Evolutionary conservation across 805 yeast genomes (phyloP), one percentile per base, ranked within the genome.

Genomic region (Saccharomyces kudriavzevii): DNA sequence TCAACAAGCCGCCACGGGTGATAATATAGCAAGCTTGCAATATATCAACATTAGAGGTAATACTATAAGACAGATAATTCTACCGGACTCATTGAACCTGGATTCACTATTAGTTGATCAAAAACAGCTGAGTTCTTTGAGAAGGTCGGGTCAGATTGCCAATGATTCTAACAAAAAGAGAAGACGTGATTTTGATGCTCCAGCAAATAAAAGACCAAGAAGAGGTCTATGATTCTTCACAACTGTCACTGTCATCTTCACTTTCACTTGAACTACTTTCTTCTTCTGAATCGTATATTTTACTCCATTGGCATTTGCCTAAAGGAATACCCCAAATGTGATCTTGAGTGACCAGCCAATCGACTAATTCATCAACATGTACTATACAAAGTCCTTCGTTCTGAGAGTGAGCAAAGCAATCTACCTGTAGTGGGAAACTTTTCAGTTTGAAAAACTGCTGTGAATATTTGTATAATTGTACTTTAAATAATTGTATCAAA

Each of bases 41-140:
- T 87, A 79, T 68, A 85, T 91, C 63, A 89, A 87, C 62, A 79
- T 92, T 30, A 78, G 98, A 63, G 98, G 98, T 2, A 91, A 84
- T 70, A 92, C 88, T 52, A 85, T 91, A 31, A 80, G 98, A 59
- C 84, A 86, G 67, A 85, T 87, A 46, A 74, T 89, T 28, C 76
- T 91, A 29, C 97, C 97, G 0, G 98, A 91, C 60, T 84, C 90
- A 20, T 70, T 91, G 57, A 89, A 92, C 54, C 70, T 92, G 49
- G 92, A 86, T 54, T 70, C 77, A 17, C 66, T 85, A 29, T 70
- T 86, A 49, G 77, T 81, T 17, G 86, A 81, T 54, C 64, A 66
- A 25, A 53, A 54, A 28, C 65, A 68, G 49, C 48, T 66, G 48
- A 63, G 62, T 29, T 59, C 56, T 45, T 50, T 69, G 49, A 61